Conservation (phyloP, 2,329 filamentous ascomycete genomes). For the Fusarium sp. region DNA sequence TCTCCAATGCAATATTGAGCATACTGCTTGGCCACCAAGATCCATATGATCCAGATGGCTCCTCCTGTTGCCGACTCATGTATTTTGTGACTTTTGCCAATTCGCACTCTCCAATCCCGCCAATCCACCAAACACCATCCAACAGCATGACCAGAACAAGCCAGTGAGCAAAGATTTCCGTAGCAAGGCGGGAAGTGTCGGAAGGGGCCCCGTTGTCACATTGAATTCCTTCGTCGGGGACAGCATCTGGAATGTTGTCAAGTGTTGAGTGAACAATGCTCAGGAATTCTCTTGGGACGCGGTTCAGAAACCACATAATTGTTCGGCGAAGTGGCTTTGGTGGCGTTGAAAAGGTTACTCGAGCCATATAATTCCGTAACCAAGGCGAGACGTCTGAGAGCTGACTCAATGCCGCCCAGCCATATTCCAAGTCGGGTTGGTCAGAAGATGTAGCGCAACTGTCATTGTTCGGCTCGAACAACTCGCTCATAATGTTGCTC, state of each 20-base stretch:
- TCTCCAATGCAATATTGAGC: slow-evolving; percentile 36
- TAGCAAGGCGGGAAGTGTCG: slow-evolving; percentile 43
- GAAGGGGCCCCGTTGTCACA: not conserved
- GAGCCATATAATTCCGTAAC: slow-evolving; percentile 35
- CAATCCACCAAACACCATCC: slow-evolving; percentile 57
- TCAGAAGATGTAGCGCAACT: not conserved
- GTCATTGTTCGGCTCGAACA: not conserved
- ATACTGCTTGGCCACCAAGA: slow-evolving; percentile 55
- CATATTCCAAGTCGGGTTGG: not conserved
- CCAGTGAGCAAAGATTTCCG: slow-evolving; percentile 56
- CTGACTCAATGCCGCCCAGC: not conserved
- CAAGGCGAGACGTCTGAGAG: slow-evolving; percentile 32
- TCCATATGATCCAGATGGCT: slow-evolving; percentile 4
- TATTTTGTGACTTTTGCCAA: slow-evolving; percentile 45
- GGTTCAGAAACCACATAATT: slow-evolving; percentile 57
- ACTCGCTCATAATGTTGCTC: slow-evolving; percentile 16
- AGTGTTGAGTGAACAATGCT: slow-evolving; percentile 52
- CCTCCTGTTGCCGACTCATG: slow-evolving; percentile 2
- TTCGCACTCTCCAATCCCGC: slow-evolving; percentile 52
- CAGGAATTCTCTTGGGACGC: slow-evolving; percentile 51
- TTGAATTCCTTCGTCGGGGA: not conserved
- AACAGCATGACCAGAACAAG: slow-evolving; percentile 53
- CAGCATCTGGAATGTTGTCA: slow-evolving; percentile 21
- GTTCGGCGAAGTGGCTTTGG: slow-evolving; percentile 52
- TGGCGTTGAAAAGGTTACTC: slow-evolving; percentile 42